Base-by-base conservation (phyloP, 108 stramenopile species). In the Nannochloropsis salina region DNA sequence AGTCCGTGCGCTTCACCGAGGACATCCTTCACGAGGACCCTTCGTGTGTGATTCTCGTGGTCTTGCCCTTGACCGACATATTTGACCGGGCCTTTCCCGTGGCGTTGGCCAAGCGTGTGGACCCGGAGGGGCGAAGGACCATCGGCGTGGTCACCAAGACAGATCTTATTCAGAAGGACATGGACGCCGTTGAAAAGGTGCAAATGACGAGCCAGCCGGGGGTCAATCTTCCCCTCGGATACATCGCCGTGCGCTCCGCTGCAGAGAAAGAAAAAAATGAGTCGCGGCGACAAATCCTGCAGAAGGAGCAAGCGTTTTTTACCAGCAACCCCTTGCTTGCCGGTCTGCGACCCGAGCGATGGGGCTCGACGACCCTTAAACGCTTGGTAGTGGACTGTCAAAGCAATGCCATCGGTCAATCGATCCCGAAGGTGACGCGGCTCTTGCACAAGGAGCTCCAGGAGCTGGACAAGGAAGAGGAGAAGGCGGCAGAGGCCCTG, bases 61-160 rank as follows among this genome's bases (percentile, higher is more conserved):
- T 74, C 4, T 8, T 74, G 61, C 61, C 61, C 61, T 6, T 74
- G 61, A n/a, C n/a, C 15, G 61, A 74, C 8, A n/a, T 74, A n/a
- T 74, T 74, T 74, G 61, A 74, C 20, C 61, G 61, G 61, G 61
- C 61, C 20, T 74, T 74, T 74, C 61, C 61, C 61, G n/a, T 74
- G 61, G 61, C 61, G 61, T 74, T 74, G 61, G 61, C 61, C 61
- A 74, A 74, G 61, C 15, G 61, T 18, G 84, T 84, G 45, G 84
- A 84, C 41, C 84, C 84, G 40, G 41, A 41, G 44, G 44, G 84
- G 12, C 61, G 47, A 9, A 44, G 84, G 15, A 84, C 84, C 45
- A 84, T 84, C 47, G 84, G 84, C 18, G 84, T 84, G 84, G 45
- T 84, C n/a, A 84, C 84, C 74, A 84, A 84, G 74, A 80, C 74